These are phyloP conservation scores for Odonthalia washingtoniensis DNA, from an alignment of 31 red algal species.

Conservation along the genomic window DNA sequence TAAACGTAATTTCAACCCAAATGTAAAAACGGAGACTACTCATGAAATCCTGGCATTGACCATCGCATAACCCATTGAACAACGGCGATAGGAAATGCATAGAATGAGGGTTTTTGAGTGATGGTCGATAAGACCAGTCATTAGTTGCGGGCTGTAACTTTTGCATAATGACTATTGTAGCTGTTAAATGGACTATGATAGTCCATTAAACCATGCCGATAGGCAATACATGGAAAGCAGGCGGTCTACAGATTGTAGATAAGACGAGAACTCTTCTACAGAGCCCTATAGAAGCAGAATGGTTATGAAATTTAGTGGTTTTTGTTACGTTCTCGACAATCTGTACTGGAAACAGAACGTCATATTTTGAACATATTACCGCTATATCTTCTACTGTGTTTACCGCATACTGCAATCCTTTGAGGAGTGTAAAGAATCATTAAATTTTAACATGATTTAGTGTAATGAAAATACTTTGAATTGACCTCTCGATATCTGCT, in stretches of 20 bases:
- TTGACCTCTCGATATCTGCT: slow-evolving; percentile 86
- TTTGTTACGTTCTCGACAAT: slow-evolving; percentile 96
- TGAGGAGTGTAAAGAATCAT: slow-evolving; percentile 39
- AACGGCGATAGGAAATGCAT: no score
- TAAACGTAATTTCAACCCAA: slow-evolving; percentile 87
- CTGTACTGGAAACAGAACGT: slow-evolving; percentile 89
- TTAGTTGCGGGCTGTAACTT: no score
- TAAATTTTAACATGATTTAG: slow-evolving; percentile 68
- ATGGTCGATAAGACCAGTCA: no score
- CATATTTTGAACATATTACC: slow-evolving; percentile 51
- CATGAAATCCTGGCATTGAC: slow-evolving; percentile 89
- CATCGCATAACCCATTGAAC: slow-evolving; percentile 84
- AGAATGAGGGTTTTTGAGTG: no score
- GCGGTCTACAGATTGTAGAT: slow-evolving; percentile 89
- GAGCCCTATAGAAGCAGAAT: slow-evolving; percentile 63
- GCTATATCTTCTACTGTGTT: slow-evolving; percentile 71
- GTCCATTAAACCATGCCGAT: no score
- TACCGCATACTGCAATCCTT: slow-evolving; percentile 59
- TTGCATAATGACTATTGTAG: no score
- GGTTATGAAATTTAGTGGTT: slow-evolving; percentile 69
- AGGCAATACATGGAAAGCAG: slow-evolving; percentile 61
- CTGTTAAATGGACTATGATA: no score
- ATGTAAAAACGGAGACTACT: slow-evolving; percentile 81
- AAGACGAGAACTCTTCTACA: slow-evolving; percentile 86
- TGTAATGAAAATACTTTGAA: slow-evolving; percentile 76